phyloP scores from a whole-genome alignment of 2,329 filamentous ascomycete genomes.

The Aspergillus chevalieri region DNA sequence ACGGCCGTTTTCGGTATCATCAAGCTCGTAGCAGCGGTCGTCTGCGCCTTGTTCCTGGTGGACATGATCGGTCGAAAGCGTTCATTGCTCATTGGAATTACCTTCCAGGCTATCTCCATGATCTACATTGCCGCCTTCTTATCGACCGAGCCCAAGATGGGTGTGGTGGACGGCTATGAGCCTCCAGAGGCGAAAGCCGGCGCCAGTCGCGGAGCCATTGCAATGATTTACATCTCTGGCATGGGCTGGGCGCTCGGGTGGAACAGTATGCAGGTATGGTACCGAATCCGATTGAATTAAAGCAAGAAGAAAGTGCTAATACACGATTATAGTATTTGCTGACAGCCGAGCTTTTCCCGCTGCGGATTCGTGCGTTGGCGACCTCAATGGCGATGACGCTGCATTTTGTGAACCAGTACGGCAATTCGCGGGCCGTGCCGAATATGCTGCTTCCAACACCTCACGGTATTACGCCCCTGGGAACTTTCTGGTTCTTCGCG shows the following conservation, averaged over 20 bases:
- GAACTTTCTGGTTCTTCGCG: slow-evolving; percentile 73
- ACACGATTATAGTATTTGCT: slow-evolving; percentile 53
- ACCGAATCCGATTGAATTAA: no score
- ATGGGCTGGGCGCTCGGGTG: slow-evolving; percentile 65
- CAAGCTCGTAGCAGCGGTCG: slow-evolving; percentile 61
- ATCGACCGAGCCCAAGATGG: slow-evolving; percentile 54
- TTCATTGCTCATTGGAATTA: slow-evolving; percentile 55
- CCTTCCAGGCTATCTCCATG: slow-evolving; percentile 56
- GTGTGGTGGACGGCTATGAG: slow-evolving; percentile 43
- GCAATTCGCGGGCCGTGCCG: slow-evolving; percentile 67
- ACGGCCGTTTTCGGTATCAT: slow-evolving; percentile 71
- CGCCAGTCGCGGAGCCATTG: slow-evolving; percentile 59
- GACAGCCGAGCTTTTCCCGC: slow-evolving; percentile 70
- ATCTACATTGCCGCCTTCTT: slow-evolving; percentile 58
- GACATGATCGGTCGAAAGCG: slow-evolving; percentile 72
- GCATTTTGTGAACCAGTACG: slow-evolving; percentile 74
- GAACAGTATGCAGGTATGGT: slow-evolving; percentile 60
- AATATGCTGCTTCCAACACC: slow-evolving; percentile 57
- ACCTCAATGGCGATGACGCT: slow-evolving; percentile 70
- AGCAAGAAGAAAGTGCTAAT: no score
- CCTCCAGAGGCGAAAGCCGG: slow-evolving; percentile 47
- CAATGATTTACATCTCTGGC: slow-evolving; percentile 66
- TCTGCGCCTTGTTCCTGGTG: slow-evolving; percentile 71
- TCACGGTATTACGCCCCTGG: slow-evolving; percentile 47
- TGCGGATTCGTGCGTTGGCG: slow-evolving; percentile 64